These are phyloP conservation scores for Pythium coloratum DNA, from an alignment of 352 stramenopile species.

Conservation along the genomic window DNA sequence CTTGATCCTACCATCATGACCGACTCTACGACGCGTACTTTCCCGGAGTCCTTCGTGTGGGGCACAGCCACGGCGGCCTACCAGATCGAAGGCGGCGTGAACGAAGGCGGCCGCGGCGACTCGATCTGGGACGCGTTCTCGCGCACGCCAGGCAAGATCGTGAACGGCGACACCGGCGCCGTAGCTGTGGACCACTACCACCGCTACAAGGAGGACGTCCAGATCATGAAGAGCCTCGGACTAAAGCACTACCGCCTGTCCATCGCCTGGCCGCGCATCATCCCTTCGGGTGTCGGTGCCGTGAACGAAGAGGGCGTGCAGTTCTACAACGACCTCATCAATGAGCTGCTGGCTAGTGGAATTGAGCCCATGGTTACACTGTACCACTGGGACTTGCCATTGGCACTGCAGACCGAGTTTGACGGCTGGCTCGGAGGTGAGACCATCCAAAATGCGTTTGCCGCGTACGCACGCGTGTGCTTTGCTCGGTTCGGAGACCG, in stretches of 20 bases:
- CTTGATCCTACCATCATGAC: neutral
- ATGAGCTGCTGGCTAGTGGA: conserved; percentile 59
- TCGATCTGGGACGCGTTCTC: neutral
- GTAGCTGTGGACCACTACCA: conserved; percentile 93
- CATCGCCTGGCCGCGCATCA: conserved; percentile 91
- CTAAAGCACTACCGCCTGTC: conserved; percentile 93
- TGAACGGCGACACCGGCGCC: conserved; percentile 41
- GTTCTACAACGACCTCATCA: conserved; percentile 73
- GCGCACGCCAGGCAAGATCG: neutral
- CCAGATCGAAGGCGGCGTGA: neutral
- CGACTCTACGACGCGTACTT: neutral
- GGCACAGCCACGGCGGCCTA: neutral
- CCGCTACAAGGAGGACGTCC: conserved; percentile 86
- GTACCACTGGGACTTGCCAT: conserved; percentile 96
- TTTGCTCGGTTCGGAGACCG: conserved; percentile 89
- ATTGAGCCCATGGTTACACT: conserved; percentile 92
- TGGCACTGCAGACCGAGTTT: conserved; percentile 62
- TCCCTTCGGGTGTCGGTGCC: conserved; percentile 41
- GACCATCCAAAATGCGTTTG: conserved; percentile 67
- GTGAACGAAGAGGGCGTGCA: conserved; percentile 78
- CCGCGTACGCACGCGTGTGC: conserved; percentile 80
- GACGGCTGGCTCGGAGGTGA: conserved; percentile 49
- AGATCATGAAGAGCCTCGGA: conserved; percentile 86
- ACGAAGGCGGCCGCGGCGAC: neutral
- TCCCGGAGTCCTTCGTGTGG: neutral